Base-by-base conservation (phyloP, 2,329 filamentous ascomycete genomes). In the Blastomyces silverae region DNA sequence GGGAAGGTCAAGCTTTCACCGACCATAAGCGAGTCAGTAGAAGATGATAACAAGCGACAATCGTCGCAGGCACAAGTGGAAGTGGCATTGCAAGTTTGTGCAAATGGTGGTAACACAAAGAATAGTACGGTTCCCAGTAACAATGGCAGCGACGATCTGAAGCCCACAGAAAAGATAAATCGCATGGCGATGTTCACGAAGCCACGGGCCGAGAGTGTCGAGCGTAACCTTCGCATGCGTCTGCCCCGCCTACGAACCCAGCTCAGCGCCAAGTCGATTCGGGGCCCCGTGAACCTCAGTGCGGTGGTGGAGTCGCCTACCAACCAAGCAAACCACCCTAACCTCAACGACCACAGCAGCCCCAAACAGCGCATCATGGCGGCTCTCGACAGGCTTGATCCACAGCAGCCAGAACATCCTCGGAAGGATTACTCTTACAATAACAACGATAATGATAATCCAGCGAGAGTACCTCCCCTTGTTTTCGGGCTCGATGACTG, bases 301-400 rank as follows among this genome's bases (percentile, higher is more conserved):
- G 39, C 65, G 10, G 64, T 66, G n/a, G 52, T 66, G 53, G 66
- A 68, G 60, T 66, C 66, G 7, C 60, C 66, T 7, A 59, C 60
- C 39, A 46, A 67, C 31, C 62, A 7, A 44, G 31, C 20, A 25
- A 28, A 58, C 46, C 55, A 61, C 10, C 11, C 25, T 17, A 58
- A 31, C 56, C 59, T 57, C 55, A 56, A 64, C 31, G 39, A 44
- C 8, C 13, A 31, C 1, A 46, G 15, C 44, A 62, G 44, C 25
- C 34, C 53, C 22, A 44, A 58, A n/a, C n/a, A 63, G 20, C 50
- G 39, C 20, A 58, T 63, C 42, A 53, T 56, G 62, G 62, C 52
- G 28, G 62, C 42, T 8, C 50, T 63, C 28, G 20, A 56, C 8
- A 56, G 62, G 25, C 52, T 61, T 20, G 59, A 61, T 50, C 44